Percentiles rank a stretch among this genome's conserved stretches.
These are phyloP conservation scores for Tetrapyrgos nigripes DNA, from an alignment of 1,284 basidiomycete species.

Conservation along the genomic window DNA sequence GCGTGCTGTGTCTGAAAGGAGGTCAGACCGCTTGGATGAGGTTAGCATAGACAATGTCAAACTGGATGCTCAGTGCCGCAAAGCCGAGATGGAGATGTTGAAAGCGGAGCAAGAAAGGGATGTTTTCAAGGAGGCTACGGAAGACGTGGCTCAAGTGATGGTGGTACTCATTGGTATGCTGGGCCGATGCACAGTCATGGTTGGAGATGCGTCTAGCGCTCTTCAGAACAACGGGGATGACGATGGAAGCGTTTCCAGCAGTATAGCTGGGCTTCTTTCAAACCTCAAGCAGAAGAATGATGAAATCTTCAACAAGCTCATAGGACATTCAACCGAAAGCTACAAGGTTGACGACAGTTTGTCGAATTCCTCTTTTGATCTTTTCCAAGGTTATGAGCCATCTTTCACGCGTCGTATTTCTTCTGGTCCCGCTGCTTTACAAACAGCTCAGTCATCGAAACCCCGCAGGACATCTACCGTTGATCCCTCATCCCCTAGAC, in stretches of 20 bases:
- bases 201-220: constrained; percentile 68
- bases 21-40: constrained; percentile 83
- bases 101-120: constrained; percentile 76
- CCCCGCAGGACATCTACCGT: constrained; percentile 59
- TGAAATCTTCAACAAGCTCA: constrained; percentile 63
- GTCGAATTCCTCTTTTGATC: constrained; percentile 46
- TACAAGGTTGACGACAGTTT: constrained; percentile 47
- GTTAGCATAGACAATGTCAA: constrained; percentile 74
- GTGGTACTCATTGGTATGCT: constrained; percentile 80
- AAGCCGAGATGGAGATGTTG: constrained; percentile 75
- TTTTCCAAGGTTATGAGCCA: constrained; percentile 50
- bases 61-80: constrained; percentile 70
- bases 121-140: constrained; percentile 68
- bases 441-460: constrained; percentile 40
- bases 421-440: constrained; percentile 54
- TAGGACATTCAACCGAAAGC: constrained; percentile 67
- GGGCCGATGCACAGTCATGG: constrained; percentile 78
- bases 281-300: constrained; percentile 72
- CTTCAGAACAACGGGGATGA: constrained; percentile 58
- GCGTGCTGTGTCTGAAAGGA: constrained; percentile 79
- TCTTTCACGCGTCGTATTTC: constrained; percentile 48
- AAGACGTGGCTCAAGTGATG: constrained; percentile 70
- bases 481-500: constrained; percentile 44
- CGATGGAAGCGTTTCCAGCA: constrained; percentile 45
- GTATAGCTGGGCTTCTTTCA: constrained; percentile 56